A percentile compares a stretch with the other conserved stretches of the same genome.
phyloP scores from a whole-genome alignment of 148 eudicot genomes.

The Amaranthus palmeri region DNA sequence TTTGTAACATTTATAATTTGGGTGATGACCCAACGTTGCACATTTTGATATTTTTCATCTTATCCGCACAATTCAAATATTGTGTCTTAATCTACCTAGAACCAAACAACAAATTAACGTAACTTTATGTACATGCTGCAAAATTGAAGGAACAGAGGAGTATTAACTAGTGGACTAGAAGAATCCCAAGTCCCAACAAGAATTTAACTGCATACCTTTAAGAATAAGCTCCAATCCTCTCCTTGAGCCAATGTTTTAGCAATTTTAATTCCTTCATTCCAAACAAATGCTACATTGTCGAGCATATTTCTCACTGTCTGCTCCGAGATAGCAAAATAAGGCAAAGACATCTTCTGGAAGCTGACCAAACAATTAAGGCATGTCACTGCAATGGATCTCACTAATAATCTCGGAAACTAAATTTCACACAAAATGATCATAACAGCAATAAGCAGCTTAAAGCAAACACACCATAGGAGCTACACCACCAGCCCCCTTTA shows the following conservation, averaged over 20 bases:
- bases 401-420: background rate
- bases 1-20: too few species aligned
- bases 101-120: background rate
- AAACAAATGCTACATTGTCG: conserved; percentile 29
- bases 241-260: conserved; percentile 55
- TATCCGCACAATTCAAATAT: too few species aligned
- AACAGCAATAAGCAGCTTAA: background rate
- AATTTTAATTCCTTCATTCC: conserved; percentile 47
- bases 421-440: background rate
- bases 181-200: conserved; percentile 9
- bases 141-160: background rate
- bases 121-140: background rate
- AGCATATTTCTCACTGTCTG: conserved; percentile 36
- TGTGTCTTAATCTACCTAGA: background rate
- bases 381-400: conserved; percentile 17
- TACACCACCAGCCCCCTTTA: too few species aligned
- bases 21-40: too few species aligned
- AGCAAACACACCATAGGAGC: too few species aligned
- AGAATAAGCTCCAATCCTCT: conserved; percentile 68
- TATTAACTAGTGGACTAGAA: background rate
- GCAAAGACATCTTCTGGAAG: conserved; percentile 44
- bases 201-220: conserved; percentile 46
- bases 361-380: conserved; percentile 42
- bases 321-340: conserved; percentile 62
- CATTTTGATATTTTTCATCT: too few species aligned